Conservation (phyloP, 148 eudicot species). For the Persicaria maculosa region DNA sequence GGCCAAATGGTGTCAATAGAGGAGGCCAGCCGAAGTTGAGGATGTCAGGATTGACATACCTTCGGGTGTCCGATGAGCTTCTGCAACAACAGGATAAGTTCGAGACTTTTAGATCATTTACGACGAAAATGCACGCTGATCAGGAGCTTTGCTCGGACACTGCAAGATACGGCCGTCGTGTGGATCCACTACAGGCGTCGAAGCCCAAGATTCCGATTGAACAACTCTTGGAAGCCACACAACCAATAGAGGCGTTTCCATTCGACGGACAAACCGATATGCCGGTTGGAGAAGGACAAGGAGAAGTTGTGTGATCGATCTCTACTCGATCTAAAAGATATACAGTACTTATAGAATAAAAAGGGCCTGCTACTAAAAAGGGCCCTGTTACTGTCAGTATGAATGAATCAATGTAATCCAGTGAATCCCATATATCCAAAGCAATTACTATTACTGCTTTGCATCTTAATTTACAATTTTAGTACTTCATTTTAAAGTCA, state of each 20-base stretch:
- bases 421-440: too few species aligned
- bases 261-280: constrained; percentile 55
- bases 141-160: constrained; percentile 40
- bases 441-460: too few species aligned
- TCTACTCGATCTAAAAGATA: too few species aligned
- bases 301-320: constrained; percentile 10
- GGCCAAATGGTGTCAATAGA: constrained; percentile 74
- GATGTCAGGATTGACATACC: constrained; percentile 68
- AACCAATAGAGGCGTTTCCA: constrained; percentile 37
- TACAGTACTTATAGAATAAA: too few species aligned
- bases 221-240: constrained; percentile 44
- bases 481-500: too few species aligned
- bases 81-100: constrained; percentile 37
- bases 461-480: too few species aligned
- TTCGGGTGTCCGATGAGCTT: constrained; percentile 54
- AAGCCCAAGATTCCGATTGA: constrained; percentile 48
- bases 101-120: constrained; percentile 46
- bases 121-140: constrained; percentile 83
- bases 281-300: constrained; percentile 38
- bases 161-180: constrained; percentile 24
- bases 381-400: too few species aligned
- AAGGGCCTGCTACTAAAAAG: too few species aligned
- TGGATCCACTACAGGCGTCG: constrained; percentile 35
- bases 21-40: constrained; percentile 46
- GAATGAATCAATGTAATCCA: too few species aligned